A percentile compares a stretch with the other conserved stretches of the same genome.
These are phyloP conservation scores for Globisporangium alternatum DNA, from an alignment of 352 stramenopile genomes.

Conservation along the genomic window DNA sequence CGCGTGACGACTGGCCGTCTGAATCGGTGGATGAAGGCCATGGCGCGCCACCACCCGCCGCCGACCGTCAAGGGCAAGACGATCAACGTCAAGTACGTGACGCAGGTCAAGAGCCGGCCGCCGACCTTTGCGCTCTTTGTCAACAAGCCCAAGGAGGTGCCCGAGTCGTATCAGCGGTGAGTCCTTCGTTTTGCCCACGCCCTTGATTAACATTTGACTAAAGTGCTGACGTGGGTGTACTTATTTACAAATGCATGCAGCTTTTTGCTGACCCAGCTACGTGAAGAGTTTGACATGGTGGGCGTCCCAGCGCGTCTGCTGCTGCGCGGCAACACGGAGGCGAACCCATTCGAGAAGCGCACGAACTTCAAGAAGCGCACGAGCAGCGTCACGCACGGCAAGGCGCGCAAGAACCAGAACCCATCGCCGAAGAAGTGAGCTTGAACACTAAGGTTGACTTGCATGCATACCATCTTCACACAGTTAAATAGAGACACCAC, in stretches of 20 bases:
- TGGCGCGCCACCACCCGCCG: slow-evolving; percentile 78
- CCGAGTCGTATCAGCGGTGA: slow-evolving; percentile 69
- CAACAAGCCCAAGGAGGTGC: slow-evolving; percentile 73
- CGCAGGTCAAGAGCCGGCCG: slow-evolving; percentile 77
- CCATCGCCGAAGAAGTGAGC: slow-evolving; percentile 5
- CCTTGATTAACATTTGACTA: no score
- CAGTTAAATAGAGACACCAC: slow-evolving; percentile 2
- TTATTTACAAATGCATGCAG: slow-evolving; percentile 16
- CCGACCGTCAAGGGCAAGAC: slow-evolving; percentile 81
- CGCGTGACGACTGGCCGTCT: slow-evolving; percentile 71
- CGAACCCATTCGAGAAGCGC: slow-evolving; percentile 80
- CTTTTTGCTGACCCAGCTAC: slow-evolving; percentile 73
- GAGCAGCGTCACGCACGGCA: slow-evolving; percentile 55
- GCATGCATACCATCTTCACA: background rate
- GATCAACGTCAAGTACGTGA: slow-evolving; percentile 87
- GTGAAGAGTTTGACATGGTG: slow-evolving; percentile 85
- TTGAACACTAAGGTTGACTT: background rate
- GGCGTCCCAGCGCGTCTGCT: slow-evolving; percentile 74
- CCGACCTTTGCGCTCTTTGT: slow-evolving; percentile 84
- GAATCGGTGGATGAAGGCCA: slow-evolving; percentile 84
- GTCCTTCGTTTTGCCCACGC: background rate
- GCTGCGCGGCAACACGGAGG: slow-evolving; percentile 68
- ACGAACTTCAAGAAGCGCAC: slow-evolving; percentile 82
- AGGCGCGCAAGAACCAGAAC: slow-evolving; percentile 33
- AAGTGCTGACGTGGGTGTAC: background rate